phyloP scores from a whole-genome alignment of 1,139 yeast species.

The Yamadazyma friedrichii region DNA sequence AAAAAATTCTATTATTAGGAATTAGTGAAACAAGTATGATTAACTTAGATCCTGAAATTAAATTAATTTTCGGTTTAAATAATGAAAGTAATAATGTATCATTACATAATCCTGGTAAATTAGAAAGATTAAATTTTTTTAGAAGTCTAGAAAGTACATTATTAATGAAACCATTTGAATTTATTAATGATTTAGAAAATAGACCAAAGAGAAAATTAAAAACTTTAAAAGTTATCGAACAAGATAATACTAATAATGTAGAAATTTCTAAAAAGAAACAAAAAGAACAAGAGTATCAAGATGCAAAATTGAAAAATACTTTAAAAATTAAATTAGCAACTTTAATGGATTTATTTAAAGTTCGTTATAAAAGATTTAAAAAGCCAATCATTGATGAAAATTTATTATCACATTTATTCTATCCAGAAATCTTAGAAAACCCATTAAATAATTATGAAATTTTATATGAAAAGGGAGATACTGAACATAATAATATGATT shows the following conservation, averaged over 20 bases:
- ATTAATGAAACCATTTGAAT: slow-evolving; percentile 64
- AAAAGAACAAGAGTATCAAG: slow-evolving; percentile 63
- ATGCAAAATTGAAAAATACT: slow-evolving; percentile 78
- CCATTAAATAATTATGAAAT: slow-evolving; percentile 42
- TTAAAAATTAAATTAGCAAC: slow-evolving; percentile 84
- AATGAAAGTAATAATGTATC: slow-evolving; percentile 46
- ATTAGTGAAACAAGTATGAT: slow-evolving; percentile 53
- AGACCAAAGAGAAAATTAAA: slow-evolving; percentile 51
- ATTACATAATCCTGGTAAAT: slow-evolving; percentile 41
- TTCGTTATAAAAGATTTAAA: slow-evolving; percentile 81
- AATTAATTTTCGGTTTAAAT: slow-evolving; percentile 52
- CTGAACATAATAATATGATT: slow-evolving; percentile 61
- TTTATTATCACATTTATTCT: slow-evolving; percentile 72
- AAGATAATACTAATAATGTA: slow-evolving; percentile 12
- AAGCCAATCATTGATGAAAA: slow-evolving; percentile 87
- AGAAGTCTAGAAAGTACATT: slow-evolving; percentile 54
- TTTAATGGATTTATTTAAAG: slow-evolving; percentile 85
- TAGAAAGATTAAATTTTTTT: slow-evolving; percentile 54
- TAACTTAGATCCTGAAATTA: slow-evolving; percentile 36
- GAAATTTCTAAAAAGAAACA: slow-evolving; percentile 29
- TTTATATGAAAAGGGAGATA: slow-evolving; percentile 56
- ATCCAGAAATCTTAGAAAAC: slow-evolving; percentile 43
- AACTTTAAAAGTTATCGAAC: slow-evolving; percentile 28
- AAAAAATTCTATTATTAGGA: slow-evolving; percentile 75
- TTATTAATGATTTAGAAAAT: slow-evolving; percentile 48